Evolutionary conservation across 2,329 filamentous ascomycete species (phyloP).

Genomic region (Aspergillus neotritici): DNA sequence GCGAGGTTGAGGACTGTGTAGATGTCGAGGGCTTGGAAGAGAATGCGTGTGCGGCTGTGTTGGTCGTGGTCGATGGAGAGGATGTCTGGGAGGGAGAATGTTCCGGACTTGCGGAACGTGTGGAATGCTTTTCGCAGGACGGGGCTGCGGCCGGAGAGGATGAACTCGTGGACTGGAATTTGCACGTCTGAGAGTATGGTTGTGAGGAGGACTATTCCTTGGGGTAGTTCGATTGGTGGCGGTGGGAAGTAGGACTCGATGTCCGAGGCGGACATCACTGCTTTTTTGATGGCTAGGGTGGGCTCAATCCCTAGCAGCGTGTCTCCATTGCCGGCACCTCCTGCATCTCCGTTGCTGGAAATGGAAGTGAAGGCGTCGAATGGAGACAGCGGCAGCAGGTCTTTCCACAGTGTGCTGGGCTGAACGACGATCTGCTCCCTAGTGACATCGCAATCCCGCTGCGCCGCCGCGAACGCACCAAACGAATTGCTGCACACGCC

Average conservation of each 20-base stretch:
- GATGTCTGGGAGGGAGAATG: slow-evolving; percentile 55
- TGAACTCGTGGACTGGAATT: slow-evolving; percentile 77
- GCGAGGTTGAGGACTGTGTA: slow-evolving; percentile 73
- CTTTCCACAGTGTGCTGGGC: slow-evolving; percentile 65
- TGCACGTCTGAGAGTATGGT: slow-evolving; percentile 61
- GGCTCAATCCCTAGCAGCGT: slow-evolving; percentile 21
- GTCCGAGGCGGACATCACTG: slow-evolving; percentile 41
- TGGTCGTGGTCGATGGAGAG: slow-evolving; percentile 52
- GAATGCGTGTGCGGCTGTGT: slow-evolving; percentile 53
- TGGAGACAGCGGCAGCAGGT: slow-evolving; percentile 64
- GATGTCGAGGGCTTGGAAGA: slow-evolving; percentile 67
- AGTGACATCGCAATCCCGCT: slow-evolving; percentile 78
- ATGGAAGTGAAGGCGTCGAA: slow-evolving; percentile 55
- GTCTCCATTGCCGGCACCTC: slow-evolving; percentile 36
- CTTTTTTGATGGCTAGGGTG: slow-evolving; percentile 32
- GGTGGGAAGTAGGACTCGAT: slow-evolving; percentile 39
- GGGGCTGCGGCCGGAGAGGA: slow-evolving; percentile 68
- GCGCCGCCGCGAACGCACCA: slow-evolving; percentile 81
- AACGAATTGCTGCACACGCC: slow-evolving; percentile 82
- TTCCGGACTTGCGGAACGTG: slow-evolving; percentile 51
- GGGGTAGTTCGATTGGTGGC: slow-evolving; percentile 17
- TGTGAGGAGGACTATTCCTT: slow-evolving; percentile 38
- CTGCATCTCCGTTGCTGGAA: slow-evolving; percentile 38
- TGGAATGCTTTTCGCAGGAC: slow-evolving; percentile 59
- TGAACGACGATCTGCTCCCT: slow-evolving; percentile 63